Evolutionary conservation across 345 rosid genomes (phyloP).

Genomic region (Salix udensis): DNA sequence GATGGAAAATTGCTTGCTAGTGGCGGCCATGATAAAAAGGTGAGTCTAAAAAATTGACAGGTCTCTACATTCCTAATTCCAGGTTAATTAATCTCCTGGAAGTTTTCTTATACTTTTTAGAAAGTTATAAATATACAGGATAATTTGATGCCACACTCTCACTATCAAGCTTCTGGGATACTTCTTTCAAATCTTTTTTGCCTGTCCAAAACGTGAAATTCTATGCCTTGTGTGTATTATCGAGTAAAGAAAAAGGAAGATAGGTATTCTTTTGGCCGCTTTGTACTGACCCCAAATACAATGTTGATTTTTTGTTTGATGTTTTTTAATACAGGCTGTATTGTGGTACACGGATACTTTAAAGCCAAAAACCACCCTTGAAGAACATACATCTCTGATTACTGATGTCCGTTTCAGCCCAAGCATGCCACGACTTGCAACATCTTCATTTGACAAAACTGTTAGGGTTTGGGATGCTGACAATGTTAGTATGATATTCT

Average conservation of each 20-base stretch:
- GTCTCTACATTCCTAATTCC: background rate
- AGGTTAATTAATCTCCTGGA: background rate
- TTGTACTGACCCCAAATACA: background rate
- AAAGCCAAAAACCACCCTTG: conserved; percentile 69
- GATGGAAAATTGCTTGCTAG: conserved; percentile 95
- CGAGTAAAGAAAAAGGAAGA: background rate
- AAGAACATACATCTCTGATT: conserved; percentile 72
- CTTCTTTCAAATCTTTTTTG: background rate
- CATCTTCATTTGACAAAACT: conserved; percentile 94
- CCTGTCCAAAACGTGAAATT: background rate
- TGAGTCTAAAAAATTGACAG: conserved; percentile 22
- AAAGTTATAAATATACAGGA: background rate
- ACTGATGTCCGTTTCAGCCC: conserved; percentile 97
- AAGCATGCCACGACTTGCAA: conserved; percentile 81
- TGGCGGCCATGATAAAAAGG: conserved; percentile 98
- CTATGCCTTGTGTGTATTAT: background rate
- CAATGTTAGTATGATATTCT: conserved; percentile 49
- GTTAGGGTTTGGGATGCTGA: conserved; percentile 99
- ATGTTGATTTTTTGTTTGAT: conserved; percentile 4
- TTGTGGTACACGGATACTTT: conserved; percentile 74
- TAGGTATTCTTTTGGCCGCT: background rate
- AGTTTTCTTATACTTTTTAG: background rate
- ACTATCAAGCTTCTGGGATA: background rate
- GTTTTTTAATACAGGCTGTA: conserved; percentile 59
- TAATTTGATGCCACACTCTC: background rate